These are phyloP conservation scores for Protomyces inundatus DNA, from an alignment of 1,139 yeast genomes.

Conservation along the genomic window DNA sequence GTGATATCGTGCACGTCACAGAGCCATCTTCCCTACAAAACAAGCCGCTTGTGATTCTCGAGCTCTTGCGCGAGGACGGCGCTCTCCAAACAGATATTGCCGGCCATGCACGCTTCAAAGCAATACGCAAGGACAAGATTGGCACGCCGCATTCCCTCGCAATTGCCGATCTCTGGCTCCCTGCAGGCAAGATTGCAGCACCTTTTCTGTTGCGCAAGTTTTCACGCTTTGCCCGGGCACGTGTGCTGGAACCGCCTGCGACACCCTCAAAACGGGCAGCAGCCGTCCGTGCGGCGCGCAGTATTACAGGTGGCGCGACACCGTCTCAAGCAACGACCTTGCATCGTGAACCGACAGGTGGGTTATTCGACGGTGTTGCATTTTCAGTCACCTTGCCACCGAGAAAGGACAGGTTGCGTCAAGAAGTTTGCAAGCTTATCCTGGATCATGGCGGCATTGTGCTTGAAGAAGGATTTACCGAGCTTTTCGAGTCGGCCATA, in stretches of 20 bases:
- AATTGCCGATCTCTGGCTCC: neutral
- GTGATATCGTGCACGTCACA: slow-evolving; percentile 12
- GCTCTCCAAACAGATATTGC: slow-evolving; percentile 3
- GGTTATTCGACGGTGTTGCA: slow-evolving; percentile 9
- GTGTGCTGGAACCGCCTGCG: neutral
- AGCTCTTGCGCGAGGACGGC: neutral
- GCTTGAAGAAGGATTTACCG: slow-evolving; percentile 5
- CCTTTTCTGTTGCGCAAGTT: slow-evolving; percentile 8
- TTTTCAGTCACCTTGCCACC: slow-evolving; percentile 4
- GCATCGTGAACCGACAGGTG: neutral
- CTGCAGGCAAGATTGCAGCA: neutral
- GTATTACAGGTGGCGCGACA: neutral
- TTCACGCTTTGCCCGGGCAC: neutral
- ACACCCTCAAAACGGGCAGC: slow-evolving; percentile 9
- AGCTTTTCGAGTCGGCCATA: neutral
- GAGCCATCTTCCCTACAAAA: neutral
- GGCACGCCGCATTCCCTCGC: neutral
- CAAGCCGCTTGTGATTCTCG: neutral
- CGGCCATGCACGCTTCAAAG: slow-evolving; percentile 9
- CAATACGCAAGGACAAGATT: neutral
- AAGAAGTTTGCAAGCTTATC: neutral
- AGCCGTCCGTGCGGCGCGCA: neutral
- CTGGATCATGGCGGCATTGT: slow-evolving; percentile 6
- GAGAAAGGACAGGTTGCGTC: slow-evolving; percentile 1
- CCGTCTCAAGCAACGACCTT: slow-evolving; percentile 3